Evolutionary conservation across 2,329 filamentous ascomycete species (phyloP), one percentile per base, ranked within the genome.

Genomic region (Aspergillus sp.): DNA sequence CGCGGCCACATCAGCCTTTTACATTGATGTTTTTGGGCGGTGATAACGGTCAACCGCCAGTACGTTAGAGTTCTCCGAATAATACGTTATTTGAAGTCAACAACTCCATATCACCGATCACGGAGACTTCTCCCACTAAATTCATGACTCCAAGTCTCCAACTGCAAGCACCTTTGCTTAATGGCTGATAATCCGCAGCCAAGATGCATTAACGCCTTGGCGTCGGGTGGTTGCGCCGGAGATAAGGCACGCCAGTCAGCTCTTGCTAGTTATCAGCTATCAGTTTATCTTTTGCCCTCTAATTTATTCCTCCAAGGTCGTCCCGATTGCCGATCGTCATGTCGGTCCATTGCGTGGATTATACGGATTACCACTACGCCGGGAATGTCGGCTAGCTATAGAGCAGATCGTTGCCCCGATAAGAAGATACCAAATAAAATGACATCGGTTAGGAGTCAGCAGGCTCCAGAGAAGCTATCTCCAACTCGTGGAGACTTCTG

Each of bases 121-220:
- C 36, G 36, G 36, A 42, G 36, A 6, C 16, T n/a, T 42, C 36
- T 42, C 14, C 36, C 16, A 16, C 14, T 42, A 42, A n/a, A 42
- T n/a, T 6, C 16, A 42, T 47, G 45, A 47, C 45, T 47, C 45
- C 45, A 22, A 47, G 0, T 14, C 18, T 20, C 18, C 18, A 20
- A 20, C 10, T 47, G 45, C 45, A 22, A 6, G 2, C 22, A 22
- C 20, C 20, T 47, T 24, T 18, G n/a, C 45, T 20, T 20, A 47
- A 42, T 42, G 18, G 45, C 10, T 9, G 7, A 47, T 46, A 47
- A 42, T 47, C 45, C 18, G 20, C 18, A 22, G 45, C 45, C 45
- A 47, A 47, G 45, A 47, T 18, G 45, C 45, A 47, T 47, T 47
- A 47, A 20, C 22, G 45, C 45, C 54, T 55, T 55, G 54, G 54